phyloP scores from a whole-genome alignment of 331 rosid species.

The Rosa hybrid region DNA sequence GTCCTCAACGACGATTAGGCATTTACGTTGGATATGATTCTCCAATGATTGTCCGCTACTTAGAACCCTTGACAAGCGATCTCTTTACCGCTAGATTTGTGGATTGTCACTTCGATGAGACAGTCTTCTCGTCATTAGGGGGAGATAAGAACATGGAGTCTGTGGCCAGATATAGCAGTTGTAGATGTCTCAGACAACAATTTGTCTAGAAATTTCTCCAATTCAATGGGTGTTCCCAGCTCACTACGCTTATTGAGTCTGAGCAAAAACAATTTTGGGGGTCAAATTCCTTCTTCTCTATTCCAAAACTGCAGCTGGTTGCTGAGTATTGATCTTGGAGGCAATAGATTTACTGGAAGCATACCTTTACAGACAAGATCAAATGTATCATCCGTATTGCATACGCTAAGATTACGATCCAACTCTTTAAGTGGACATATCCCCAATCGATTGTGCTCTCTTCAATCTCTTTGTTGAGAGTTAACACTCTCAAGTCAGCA shows the following conservation, averaged over 20 bases:
- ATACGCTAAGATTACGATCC: not conserved
- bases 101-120: no score
- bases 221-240: not conserved
- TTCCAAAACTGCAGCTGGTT: not conserved
- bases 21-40: no score
- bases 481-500: no score
- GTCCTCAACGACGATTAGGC: no score
- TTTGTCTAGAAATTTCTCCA: not conserved
- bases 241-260: no score
- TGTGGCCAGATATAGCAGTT: fast-evolving
- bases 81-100: no score
- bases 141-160: no score
- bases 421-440: not conserved
- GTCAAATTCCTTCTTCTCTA: not conserved
- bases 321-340: not conserved
- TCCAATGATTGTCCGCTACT: no score
- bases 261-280: not conserved
- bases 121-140: no score
- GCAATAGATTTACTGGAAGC: not conserved
- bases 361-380: not conserved
- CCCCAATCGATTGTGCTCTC: not conserved
- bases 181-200: not conserved
- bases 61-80: no score
- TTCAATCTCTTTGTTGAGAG: not conserved
- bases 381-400: not conserved